phyloP scores from a whole-genome alignment of 2,329 filamentous ascomycete species.

The Colletotrichum tropicale region DNA sequence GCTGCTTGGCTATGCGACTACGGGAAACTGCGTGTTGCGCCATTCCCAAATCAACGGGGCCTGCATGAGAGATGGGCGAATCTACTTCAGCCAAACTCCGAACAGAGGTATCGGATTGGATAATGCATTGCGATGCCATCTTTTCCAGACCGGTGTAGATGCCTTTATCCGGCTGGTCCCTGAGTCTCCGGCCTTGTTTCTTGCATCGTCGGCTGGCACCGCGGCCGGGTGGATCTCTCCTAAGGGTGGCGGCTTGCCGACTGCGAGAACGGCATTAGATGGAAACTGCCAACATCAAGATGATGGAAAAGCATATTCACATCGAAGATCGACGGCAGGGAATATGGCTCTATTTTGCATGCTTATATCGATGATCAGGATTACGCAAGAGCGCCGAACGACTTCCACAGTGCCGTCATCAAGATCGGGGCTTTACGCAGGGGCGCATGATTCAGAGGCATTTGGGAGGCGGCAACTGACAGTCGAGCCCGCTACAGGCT shows the following conservation, averaged over 20 bases:
- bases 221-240: not conserved
- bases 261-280: not conserved
- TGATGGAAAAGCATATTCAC: not conserved
- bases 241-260: not conserved
- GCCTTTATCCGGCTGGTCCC: not conserved
- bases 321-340: conserved; percentile 13
- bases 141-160: not conserved
- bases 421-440: not conserved
- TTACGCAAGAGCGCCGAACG: not conserved
- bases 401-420: not conserved
- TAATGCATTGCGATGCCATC: not conserved
- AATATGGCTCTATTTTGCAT: not conserved
- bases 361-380: not conserved
- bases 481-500: not conserved
- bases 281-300: not conserved
- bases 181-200: not conserved
- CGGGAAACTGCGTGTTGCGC: not conserved
- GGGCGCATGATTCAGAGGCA: not conserved
- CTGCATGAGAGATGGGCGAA: not conserved
- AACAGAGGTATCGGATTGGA: not conserved
- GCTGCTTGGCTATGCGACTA: not conserved
- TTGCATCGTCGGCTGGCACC: not conserved
- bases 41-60: not conserved
- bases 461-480: not conserved
- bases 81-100: not conserved